phyloP scores from a whole-genome alignment of 192 early-diverging fungal genomes.

The Pilaira anomala region DNA sequence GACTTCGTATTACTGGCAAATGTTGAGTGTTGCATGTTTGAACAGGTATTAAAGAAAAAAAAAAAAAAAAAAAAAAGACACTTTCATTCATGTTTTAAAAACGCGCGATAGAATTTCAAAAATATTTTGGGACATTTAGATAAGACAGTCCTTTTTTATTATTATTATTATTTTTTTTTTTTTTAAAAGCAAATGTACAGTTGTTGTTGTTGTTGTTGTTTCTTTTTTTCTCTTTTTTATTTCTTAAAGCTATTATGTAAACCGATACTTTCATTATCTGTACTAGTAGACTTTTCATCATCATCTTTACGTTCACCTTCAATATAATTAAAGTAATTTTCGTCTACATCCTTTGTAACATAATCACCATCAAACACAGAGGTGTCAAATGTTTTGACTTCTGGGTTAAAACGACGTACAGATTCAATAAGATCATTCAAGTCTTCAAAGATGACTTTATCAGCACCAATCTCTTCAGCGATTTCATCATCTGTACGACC shows the following conservation, averaged over 20 bases:
- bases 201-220: too few species aligned
- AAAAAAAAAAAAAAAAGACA: background rate
- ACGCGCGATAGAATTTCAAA: background rate
- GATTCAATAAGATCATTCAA: constrained; percentile 84
- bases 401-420: constrained; percentile 81
- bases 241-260: constrained; percentile 34
- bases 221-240: background rate
- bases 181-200: too few species aligned
- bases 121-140: background rate
- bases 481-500: constrained; percentile 79
- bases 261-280: constrained; percentile 32
- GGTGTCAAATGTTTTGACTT: constrained; percentile 83
- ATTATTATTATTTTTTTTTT: background rate
- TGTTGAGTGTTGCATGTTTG: background rate
- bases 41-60: background rate
- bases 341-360: constrained; percentile 76
- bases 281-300: constrained; percentile 22
- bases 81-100: too few species aligned
- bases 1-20: background rate
- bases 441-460: constrained; percentile 91
- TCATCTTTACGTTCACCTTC: constrained; percentile 49
- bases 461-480: constrained; percentile 89
- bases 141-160: background rate
- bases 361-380: constrained; percentile 97
- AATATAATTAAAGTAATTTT: constrained; percentile 62